Conservation (phyloP, 2,329 filamentous ascomycete genomes). For the Phialocephala subalpina region DNA sequence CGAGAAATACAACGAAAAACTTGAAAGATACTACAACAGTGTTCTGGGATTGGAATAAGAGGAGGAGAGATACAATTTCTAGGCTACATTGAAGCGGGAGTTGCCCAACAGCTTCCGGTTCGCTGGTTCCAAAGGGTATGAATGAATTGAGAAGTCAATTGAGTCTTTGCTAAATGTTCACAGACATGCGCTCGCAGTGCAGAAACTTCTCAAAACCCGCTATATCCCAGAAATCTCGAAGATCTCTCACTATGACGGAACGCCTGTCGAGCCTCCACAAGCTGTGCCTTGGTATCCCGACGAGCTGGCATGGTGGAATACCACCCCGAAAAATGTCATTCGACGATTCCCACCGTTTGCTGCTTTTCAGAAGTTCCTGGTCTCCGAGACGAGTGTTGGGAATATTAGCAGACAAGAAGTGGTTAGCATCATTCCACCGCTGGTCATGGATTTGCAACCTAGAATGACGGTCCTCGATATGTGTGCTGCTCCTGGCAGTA, state of each 20-base stretch:
- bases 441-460: conserved; percentile 89
- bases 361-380: conserved; percentile 96
- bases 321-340: conserved; percentile 94
- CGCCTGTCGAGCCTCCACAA: conserved; percentile 80
- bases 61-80: conserved; percentile 82
- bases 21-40: conserved; percentile 87
- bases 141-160: not conserved
- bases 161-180: conserved; percentile 19
- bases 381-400: conserved; percentile 95
- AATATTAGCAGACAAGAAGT: conserved; percentile 98
- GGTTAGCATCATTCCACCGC: conserved; percentile 97
- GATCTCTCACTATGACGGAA: conserved; percentile 83
- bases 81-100: conserved; percentile 82
- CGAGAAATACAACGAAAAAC: conserved; percentile 81
- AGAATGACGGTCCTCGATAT: conserved; percentile 95
- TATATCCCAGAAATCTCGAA: conserved; percentile 91
- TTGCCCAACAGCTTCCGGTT: conserved; percentile 98
- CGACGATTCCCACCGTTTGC: conserved; percentile 94
- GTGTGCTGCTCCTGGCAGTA: conserved; percentile 96
- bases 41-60: conserved; percentile 79
- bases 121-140: conserved; percentile 89
- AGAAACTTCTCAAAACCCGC: conserved; percentile 84
- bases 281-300: conserved; percentile 94
- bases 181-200: conserved; percentile 90
- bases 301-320: conserved; percentile 96